Base-by-base conservation (phyloP, 345 rosid species). In the Lepidium africanum region DNA sequence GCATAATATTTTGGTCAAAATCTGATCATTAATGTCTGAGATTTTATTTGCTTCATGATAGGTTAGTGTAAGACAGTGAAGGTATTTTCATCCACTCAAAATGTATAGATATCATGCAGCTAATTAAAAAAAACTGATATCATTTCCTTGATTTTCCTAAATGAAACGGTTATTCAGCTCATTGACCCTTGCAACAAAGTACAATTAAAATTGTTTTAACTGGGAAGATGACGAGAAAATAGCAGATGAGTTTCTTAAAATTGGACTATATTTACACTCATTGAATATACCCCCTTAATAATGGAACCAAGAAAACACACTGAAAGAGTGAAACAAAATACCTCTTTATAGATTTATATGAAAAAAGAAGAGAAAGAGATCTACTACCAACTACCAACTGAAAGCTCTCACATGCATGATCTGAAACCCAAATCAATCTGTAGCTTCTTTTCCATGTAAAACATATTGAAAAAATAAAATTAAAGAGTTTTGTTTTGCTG, bases 321-420 rank as follows among this genome's bases (percentile, higher is more conserved):
- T 33, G 9, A 9, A 48, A 15, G 27, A 76, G 74, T 79, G 76
- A 75, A 33, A 30, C 15, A 21, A 9, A 38, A 38, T 10, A 25
- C 37, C 30, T 66, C 30, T 52, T 30, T 53, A 57, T 43, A 19
- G 13, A 53, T 33, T 1, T 15, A 65, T 43, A 39, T 5, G 36
- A 46, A 58, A 35, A 38, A 15, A 5, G 32, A 6, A 54, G 9
- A 30, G 19, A 12, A 14, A 15, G 56, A 54, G 21, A 41, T 11
- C 1, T 23, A 54, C 52, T 66, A 23, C 51, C 25, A 65, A 52
- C 15, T 25, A 52, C 41, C 25, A 40, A 65, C 40, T 25, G 17
- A 67, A 17, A 55, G 39, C 33, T 30, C 33, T 30, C 33, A 11
- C 3, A 23, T 65, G 39, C 71, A 53, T 40, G 30, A 40, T 40